Percentiles rank a stretch among this genome's conserved stretches.
Evolutionary conservation across 2,329 filamentous ascomycete genomes (phyloP).

Genomic region (Arthrobotrys entomopaga): DNA sequence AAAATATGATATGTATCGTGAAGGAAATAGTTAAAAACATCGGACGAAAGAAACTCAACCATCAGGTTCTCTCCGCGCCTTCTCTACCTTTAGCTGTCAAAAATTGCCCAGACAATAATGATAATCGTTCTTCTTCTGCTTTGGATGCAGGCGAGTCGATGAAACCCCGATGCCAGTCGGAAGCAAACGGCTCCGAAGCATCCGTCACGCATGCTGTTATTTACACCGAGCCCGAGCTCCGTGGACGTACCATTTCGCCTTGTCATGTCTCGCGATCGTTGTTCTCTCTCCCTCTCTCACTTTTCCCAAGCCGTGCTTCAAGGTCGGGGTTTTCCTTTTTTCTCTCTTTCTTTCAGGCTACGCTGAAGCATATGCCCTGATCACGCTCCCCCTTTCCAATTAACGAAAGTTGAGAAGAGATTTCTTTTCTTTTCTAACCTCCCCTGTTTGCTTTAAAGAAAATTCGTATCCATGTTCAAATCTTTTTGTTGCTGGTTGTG

Average conservation of each 20-base stretch:
- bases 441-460: neutral
- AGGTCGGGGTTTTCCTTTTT: neutral
- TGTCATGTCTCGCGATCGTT: conserved; percentile 13
- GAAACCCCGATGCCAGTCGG: conserved; percentile 26
- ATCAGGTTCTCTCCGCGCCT: conserved; percentile 34
- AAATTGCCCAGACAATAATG: neutral
- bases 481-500: neutral
- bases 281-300: neutral
- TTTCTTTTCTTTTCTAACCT: neutral
- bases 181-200: conserved; percentile 54
- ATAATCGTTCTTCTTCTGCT: no score
- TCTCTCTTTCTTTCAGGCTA: neutral
- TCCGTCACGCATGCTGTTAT: conserved; percentile 16
- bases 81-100: conserved; percentile 13
- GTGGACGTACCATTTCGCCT: conserved; percentile 4
- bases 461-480: conserved; percentile 1
- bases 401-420: conserved; percentile 4
- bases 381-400: conserved; percentile 26
- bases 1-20: neutral
- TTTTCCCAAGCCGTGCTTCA: neutral
- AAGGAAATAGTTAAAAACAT: conserved; percentile 40
- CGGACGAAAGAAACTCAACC: conserved; percentile 39
- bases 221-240: conserved; percentile 55
- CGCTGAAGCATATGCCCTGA: conserved; percentile 35
- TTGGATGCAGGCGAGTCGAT: conserved; percentile 42